Base-by-base conservation (phyloP, 441 rosid species). In the Populus hybrid region DNA sequence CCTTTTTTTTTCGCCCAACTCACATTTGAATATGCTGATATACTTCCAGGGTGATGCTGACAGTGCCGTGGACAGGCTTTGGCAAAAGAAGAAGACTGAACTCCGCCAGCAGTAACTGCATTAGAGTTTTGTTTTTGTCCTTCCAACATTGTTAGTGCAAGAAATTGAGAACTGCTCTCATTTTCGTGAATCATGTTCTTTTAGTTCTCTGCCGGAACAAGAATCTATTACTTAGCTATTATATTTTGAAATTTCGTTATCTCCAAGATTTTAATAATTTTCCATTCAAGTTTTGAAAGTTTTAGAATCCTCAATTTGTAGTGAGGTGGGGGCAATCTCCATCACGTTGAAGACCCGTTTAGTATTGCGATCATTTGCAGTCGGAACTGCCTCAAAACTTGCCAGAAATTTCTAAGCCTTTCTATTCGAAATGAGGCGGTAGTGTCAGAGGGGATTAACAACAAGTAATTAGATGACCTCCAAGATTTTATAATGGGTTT, bases 21-120 rank as follows among this genome's bases (percentile, higher is more conserved):
- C 30, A 65, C 26, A 21, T 67, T 8, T 67, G 69, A 46, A 46
- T 12, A 20, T 46, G 54, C 57, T 8, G 10, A 61, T 0, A 79
- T 30, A 46, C 8, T 79, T 87, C 70, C 79, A 91, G 95, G 97
- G 95, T 54, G 97, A 92, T 54, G 97, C 91, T 20, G 97, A 92
- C 81, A 88, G 97, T 80, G 92, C 85, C n/a, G 61, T 91, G 0
- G 97, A 93, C 81, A 87, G 97, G 84, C 93, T 91, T 10, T 92
- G 94, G 97, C 92, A 87, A 79, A 90, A 90, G 90, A 92, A 91
- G 90, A 91, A 83, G 74, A 83, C 83, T 26, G 93, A 93, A 79
- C 40, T 84, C 40, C 68, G 73, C 14, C 67, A 68, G 67, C 42
- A 63, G 28, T 50, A 54, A 72, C 46, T 40, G 46, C 46, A 10